phyloP scores from a whole-genome alignment of 257 asterid species.

The Nicotiana otophora region DNA sequence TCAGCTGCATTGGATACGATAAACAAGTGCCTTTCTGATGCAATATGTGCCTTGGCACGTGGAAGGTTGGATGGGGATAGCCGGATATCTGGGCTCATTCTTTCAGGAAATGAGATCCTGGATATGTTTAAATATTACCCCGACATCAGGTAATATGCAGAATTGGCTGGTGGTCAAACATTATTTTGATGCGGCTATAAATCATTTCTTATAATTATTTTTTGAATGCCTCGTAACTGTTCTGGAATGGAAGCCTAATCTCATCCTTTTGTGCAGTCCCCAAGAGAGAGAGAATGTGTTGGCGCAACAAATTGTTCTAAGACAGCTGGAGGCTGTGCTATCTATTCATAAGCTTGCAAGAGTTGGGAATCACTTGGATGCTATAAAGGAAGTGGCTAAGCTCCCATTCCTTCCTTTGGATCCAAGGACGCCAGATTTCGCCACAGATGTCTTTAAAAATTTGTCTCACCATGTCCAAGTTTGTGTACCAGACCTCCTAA shows the following conservation, averaged over 20 bases:
- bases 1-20: slow-evolving; percentile 79
- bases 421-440: slow-evolving; percentile 59
- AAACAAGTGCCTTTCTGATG: slow-evolving; percentile 89
- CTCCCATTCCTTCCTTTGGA: slow-evolving; percentile 95
- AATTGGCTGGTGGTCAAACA: not conserved
- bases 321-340: slow-evolving; percentile 89
- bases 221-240: not conserved
- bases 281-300: slow-evolving; percentile 74
- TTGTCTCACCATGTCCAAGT: slow-evolving; percentile 80
- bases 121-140: slow-evolving; percentile 77
- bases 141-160: slow-evolving; percentile 61
- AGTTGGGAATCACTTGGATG: slow-evolving; percentile 66
- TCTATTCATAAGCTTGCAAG: slow-evolving; percentile 67
- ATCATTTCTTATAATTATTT: not conserved
- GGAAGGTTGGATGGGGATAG: slow-evolving; percentile 95
- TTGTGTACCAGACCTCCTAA: slow-evolving; percentile 85
- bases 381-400: slow-evolving; percentile 80
- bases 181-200: not conserved
- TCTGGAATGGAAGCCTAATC: not conserved
- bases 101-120: slow-evolving; percentile 83
- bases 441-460: slow-evolving; percentile 48
- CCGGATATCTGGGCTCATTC: slow-evolving; percentile 69
- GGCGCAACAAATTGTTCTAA: slow-evolving; percentile 76
- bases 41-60: slow-evolving; percentile 77
- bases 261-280: slow-evolving; percentile 45